These are phyloP conservation scores for Chimonanthus praecox DNA, from an alignment of 164 flowering plant species.

Conservation along the genomic window DNA sequence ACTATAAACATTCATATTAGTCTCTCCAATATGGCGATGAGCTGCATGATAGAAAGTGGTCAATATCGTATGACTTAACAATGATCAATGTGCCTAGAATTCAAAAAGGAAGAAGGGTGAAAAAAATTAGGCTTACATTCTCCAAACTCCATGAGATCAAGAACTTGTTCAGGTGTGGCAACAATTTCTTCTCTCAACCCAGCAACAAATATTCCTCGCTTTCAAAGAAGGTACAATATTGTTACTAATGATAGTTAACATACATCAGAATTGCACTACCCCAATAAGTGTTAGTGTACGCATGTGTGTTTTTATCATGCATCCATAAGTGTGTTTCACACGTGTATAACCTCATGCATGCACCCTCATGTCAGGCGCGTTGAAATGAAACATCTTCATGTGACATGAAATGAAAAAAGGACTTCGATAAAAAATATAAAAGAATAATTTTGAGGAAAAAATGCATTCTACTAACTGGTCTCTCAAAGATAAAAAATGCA, in stretches of 20 bases:
- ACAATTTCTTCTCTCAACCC: slow-evolving; percentile 97
- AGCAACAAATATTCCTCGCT: slow-evolving; percentile 97
- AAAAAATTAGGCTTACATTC: slow-evolving; percentile 44
- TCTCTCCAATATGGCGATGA: slow-evolving; percentile 97
- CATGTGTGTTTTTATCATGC: too few species aligned
- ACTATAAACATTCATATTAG: slow-evolving; percentile 91
- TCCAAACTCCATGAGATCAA: slow-evolving; percentile 86
- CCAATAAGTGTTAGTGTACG: not conserved
- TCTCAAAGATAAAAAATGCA: too few species aligned
- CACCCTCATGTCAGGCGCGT: too few species aligned
- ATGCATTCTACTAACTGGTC: too few species aligned
- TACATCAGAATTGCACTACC: not conserved
- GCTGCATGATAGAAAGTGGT: slow-evolving; percentile 42
- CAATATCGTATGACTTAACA: not conserved
- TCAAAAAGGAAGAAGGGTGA: slow-evolving; percentile 3
- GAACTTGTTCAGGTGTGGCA: slow-evolving; percentile 84
- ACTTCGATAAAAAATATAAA: too few species aligned
- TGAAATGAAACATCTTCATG: too few species aligned
- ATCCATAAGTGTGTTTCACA: too few species aligned
- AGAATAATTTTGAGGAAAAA: too few species aligned
- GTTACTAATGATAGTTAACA: not conserved
- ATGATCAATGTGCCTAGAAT: not conserved
- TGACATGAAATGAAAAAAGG: too few species aligned
- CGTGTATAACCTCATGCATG: too few species aligned
- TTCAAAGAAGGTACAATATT: slow-evolving; percentile 4